Percentiles rank a stretch among this genome's conserved stretches.
Evolutionary conservation across 2,329 filamentous ascomycete species (phyloP).

Genomic region (Knufia petricola): DNA sequence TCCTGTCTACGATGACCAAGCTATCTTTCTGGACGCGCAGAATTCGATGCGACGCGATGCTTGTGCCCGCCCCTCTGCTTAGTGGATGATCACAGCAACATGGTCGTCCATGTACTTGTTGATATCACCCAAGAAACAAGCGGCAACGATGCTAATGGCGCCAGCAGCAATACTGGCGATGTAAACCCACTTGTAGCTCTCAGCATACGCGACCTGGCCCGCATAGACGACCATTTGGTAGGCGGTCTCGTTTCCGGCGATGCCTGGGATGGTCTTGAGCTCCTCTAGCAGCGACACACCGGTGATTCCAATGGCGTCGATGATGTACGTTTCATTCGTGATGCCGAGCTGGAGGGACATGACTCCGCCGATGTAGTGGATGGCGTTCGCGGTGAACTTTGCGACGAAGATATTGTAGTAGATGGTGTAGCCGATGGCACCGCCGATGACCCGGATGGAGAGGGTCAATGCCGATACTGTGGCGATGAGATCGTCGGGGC

Average conservation of each 20-base stretch:
- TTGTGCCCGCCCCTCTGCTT: no score
- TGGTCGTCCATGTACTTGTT: slow-evolving; percentile 49
- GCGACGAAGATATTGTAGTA: slow-evolving; percentile 44
- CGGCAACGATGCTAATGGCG: slow-evolving; percentile 44
- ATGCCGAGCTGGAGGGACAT: slow-evolving; percentile 43
- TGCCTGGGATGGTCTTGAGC: slow-evolving; percentile 33
- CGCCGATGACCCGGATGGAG: slow-evolving; percentile 58
- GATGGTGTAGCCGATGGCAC: slow-evolving; percentile 52
- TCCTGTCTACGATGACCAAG: no score
- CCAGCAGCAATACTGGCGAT: slow-evolving; percentile 55
- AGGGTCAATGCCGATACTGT: slow-evolving; percentile 60
- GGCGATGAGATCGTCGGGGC: slow-evolving; percentile 58
- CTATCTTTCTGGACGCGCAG: no score
- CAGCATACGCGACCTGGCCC: slow-evolving; percentile 48
- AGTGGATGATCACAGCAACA: slow-evolving; percentile 42
- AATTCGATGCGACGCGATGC: no score
- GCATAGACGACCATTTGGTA: slow-evolving; percentile 46
- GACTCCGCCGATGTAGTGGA: slow-evolving; percentile 40
- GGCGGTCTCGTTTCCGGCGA: slow-evolving; percentile 38
- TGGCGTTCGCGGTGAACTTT: slow-evolving; percentile 37
- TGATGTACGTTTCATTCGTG: slow-evolving; percentile 38
- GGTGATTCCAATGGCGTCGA: slow-evolving; percentile 44
- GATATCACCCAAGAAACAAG: slow-evolving; percentile 52
- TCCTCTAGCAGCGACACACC: slow-evolving; percentile 39
- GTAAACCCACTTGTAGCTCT: slow-evolving; percentile 53